phyloP scores from a whole-genome alignment of 2,329 filamentous ascomycete genomes.

The Colletotrichum tamarilloi region DNA sequence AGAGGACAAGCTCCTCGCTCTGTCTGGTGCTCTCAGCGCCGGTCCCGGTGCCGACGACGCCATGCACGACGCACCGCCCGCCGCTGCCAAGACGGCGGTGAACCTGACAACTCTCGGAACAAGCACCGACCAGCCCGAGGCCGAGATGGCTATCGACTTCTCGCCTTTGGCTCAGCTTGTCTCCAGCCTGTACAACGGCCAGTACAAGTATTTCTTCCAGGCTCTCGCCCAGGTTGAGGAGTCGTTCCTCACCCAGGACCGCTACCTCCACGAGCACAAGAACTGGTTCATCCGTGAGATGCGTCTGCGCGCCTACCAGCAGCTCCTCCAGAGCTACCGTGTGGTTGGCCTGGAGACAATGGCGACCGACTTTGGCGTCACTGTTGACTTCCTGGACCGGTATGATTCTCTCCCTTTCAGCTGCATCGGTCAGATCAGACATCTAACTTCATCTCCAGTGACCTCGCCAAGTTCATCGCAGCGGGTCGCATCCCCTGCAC shows the following conservation, averaged over 20 bases:
- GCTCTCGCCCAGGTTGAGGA: constrained; percentile 92
- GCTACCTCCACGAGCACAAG: constrained; percentile 95
- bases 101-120: constrained; percentile 88
- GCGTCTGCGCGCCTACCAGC: constrained; percentile 95
- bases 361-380: constrained; percentile 96
- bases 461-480: constrained; percentile 97
- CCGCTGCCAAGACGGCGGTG: constrained; percentile 72
- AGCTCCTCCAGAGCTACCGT: constrained; percentile 96
- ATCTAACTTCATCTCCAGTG: constrained; percentile 61
- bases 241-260: constrained; percentile 91
- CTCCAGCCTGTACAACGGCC: constrained; percentile 89
- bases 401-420: constrained; percentile 56
- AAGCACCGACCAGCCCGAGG: constrained; percentile 76
- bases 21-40: constrained; percentile 83
- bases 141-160: constrained; percentile 89
- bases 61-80: constrained; percentile 67
- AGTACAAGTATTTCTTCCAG: constrained; percentile 94
- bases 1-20: constrained; percentile 86
- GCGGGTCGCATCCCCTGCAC: constrained; percentile 94
- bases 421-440: not conserved
- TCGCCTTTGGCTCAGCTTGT: constrained; percentile 88
- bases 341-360: constrained; percentile 97
- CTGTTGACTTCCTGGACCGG: constrained; percentile 95
- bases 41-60: constrained; percentile 85
- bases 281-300: constrained; percentile 99